Evolutionary conservation across 164 flowering plant species (phyloP).

Genomic region (Piper betle): DNA sequence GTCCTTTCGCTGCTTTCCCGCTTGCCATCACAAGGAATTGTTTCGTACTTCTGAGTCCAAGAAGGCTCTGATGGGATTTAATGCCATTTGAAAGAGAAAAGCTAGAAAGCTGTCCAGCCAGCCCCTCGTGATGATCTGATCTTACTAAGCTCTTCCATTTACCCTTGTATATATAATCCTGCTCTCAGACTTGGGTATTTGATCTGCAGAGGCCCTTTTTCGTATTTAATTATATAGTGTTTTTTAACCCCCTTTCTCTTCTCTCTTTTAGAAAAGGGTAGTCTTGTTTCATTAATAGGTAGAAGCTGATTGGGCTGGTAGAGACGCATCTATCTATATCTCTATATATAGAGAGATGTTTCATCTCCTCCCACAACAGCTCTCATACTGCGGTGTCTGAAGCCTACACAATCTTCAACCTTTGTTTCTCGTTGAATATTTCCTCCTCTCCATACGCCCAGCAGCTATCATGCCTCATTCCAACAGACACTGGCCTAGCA

Average conservation of each 20-base stretch:
- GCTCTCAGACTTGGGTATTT: constrained; percentile 2
- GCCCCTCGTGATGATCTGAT: constrained; percentile 16
- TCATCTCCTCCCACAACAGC: constrained; percentile 17
- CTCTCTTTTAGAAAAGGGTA: constrained; percentile 18
- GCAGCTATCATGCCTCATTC: constrained; percentile 75
- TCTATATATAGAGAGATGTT: constrained; percentile 51
- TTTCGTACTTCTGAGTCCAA: constrained; percentile 30
- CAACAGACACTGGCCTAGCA: constrained; percentile 99
- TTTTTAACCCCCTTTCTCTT: constrained; percentile 5
- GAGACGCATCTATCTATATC: too few relatives aligned
- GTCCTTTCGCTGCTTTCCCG: constrained; percentile 23
- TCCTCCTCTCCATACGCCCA: not conserved
- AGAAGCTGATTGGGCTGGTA: constrained; percentile 33
- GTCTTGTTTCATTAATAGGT: constrained; percentile 15
- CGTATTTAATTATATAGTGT: constrained; percentile 15
- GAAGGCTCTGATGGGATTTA: constrained; percentile 21
- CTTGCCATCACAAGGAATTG: constrained; percentile 23
- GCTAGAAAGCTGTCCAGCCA: too few relatives aligned
- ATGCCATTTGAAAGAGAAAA: constrained; percentile 26
- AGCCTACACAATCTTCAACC: too few relatives aligned
- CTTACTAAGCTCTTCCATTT: constrained; percentile 5
- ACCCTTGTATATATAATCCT: not conserved
- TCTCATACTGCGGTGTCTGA: too few relatives aligned
- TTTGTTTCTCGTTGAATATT: constrained; percentile 8
- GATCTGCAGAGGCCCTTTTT: constrained; percentile 46